phyloP scores from a whole-genome alignment of 805 yeast genomes.

The Cyberlindnera maclurae region DNA sequence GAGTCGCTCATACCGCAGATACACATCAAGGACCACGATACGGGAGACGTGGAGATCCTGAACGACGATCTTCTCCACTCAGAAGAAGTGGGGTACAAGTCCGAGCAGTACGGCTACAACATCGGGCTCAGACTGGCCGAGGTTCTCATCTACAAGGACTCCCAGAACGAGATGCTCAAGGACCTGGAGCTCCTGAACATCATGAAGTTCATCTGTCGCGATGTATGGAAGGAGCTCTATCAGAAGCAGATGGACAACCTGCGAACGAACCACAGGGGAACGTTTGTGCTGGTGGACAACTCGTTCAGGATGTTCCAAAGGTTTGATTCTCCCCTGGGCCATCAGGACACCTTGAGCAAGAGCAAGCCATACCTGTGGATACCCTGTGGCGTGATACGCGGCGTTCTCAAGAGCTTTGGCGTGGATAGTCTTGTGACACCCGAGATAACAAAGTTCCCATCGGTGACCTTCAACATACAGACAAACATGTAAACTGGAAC shows the following conservation, averaged over 20 bases:
- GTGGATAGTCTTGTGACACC: constrained; percentile 59
- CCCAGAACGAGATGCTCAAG: constrained; percentile 37
- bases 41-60: constrained; percentile 38
- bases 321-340: constrained; percentile 40
- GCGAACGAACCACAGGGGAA: constrained; percentile 85
- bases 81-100: constrained; percentile 49
- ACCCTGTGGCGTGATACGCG: constrained; percentile 72
- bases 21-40: constrained; percentile 15
- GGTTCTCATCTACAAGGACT: constrained; percentile 37
- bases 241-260: constrained; percentile 87
- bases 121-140: constrained; percentile 58
- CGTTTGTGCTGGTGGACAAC: constrained; percentile 72
- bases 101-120: constrained; percentile 65
- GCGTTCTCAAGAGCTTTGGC: constrained; percentile 63
- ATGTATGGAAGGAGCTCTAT: constrained; percentile 77
- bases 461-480: constrained; percentile 67
- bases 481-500: constrained; percentile 27
- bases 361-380: constrained; percentile 52
- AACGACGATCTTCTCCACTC: constrained; percentile 29
- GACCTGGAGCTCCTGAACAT: constrained; percentile 67
- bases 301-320: constrained; percentile 46
- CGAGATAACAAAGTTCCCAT: constrained; percentile 54
- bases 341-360: constrained; percentile 36
- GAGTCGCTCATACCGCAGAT: constrained; percentile 9
- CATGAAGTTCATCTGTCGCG: constrained; percentile 89